Conservation (phyloP, 805 yeast species). For the Candida pini region DNA sequence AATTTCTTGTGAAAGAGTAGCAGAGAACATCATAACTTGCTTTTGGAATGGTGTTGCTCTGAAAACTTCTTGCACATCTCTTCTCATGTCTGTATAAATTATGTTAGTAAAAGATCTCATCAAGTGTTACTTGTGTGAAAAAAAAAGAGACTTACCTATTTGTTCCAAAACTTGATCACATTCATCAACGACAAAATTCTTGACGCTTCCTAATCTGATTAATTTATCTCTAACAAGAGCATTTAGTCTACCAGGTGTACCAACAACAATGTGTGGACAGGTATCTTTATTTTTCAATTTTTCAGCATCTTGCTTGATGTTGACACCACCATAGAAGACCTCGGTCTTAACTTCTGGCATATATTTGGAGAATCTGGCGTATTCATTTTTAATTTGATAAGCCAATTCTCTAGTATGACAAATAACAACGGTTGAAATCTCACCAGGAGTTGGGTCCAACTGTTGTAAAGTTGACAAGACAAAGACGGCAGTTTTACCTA, state of each 20-base stretch:
- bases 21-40: constrained; percentile 99
- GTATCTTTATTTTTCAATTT: constrained; percentile 86
- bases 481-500: constrained; percentile 98
- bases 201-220: constrained; percentile 79
- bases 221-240: constrained; percentile 91
- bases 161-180: constrained; percentile 95
- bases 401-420: constrained; percentile 99
- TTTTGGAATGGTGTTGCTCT: constrained; percentile 96
- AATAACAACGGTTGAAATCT: constrained; percentile 86
- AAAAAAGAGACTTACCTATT: constrained; percentile 21
- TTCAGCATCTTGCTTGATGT: constrained; percentile 79
- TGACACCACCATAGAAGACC: constrained; percentile 95
- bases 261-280: constrained; percentile 94
- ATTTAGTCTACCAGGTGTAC: constrained; percentile 96
- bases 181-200: constrained; percentile 94
- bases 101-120: constrained; percentile 1
- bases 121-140: background rate
- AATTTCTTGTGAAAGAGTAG: constrained; percentile 89
- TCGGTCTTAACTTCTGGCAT: constrained; percentile 97
- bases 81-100: constrained; percentile 76
- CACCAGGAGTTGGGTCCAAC: constrained; percentile 96
- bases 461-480: constrained; percentile 95
- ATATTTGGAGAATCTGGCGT: constrained; percentile 94
- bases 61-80: constrained; percentile 97
- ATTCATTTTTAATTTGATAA: constrained; percentile 95